Percentiles rank a stretch among this genome's conserved stretches.
phyloP scores from a whole-genome alignment of 495 filamentous ascomycete genomes.

The Penicillium bialowiezense region DNA sequence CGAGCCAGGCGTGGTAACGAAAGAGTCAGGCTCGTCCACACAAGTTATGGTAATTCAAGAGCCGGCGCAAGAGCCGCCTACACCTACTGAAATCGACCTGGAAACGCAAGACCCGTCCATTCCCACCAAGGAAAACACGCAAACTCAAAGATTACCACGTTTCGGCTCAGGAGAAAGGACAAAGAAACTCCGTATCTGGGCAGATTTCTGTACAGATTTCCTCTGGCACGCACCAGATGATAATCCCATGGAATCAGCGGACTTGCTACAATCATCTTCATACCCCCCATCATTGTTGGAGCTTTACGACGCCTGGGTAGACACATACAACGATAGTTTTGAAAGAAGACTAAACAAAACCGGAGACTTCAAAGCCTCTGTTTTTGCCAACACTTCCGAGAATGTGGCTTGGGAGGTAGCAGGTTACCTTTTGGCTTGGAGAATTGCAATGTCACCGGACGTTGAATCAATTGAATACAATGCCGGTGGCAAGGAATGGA shows the following conservation, averaged over 20 bases:
- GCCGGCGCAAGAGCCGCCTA: no score
- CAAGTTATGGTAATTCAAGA: no score
- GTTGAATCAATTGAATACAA: no score
- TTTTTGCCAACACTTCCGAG: conserved; percentile 11
- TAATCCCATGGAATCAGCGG: no score
- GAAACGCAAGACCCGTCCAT: no score
- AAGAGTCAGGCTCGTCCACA: no score
- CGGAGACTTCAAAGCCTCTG: neutral
- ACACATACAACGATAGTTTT: conserved; percentile 13
- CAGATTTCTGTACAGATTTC: conserved; percentile 20
- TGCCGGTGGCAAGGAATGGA: no score
- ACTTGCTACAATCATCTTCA: conserved; percentile 5
- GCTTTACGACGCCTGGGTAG: conserved; percentile 19
- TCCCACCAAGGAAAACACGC: no score
- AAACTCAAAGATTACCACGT: no score
- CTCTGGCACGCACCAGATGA: conserved; percentile 14
- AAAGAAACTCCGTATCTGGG: conserved; percentile 17
- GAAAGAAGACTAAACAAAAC: conserved; percentile 10
- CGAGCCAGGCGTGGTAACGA: no score
- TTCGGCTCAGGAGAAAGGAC: neutral
- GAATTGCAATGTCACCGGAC: conserved; percentile 16
- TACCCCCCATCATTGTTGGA: conserved; percentile 13
- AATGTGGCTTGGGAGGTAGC: conserved; percentile 24
- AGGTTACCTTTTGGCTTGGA: conserved; percentile 24
- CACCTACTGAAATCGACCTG: no score